A percentile compares a stretch with the other conserved stretches of the same genome.
These are phyloP conservation scores for Linanthus parryae DNA, from an alignment of 148 eudicot species.

Conservation along the genomic window DNA sequence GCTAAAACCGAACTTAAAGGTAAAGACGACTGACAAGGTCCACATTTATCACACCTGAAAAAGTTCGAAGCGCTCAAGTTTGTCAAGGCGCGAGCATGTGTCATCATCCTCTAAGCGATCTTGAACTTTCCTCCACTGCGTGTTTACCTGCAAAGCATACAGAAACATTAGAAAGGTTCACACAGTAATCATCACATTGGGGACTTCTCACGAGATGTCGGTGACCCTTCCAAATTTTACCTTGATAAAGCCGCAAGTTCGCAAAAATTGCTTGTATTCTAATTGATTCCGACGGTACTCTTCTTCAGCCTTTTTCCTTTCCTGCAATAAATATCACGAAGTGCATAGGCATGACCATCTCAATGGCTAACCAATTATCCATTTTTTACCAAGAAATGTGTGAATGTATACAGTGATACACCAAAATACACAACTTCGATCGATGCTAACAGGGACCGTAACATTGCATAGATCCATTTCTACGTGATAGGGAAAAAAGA, in stretches of 20 bases:
- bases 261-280: constrained; percentile 77
- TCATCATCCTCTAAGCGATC: constrained; percentile 96
- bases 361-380: too few relatives aligned
- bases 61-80: constrained; percentile 83
- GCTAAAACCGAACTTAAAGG: too few relatives aligned
- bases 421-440: too few relatives aligned
- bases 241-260: constrained; percentile 86
- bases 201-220: not conserved
- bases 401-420: too few relatives aligned
- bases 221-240: constrained; percentile 20
- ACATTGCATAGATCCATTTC: too few relatives aligned
- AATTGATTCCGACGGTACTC: constrained; percentile 63
- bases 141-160: constrained; percentile 49
- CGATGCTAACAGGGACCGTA: too few relatives aligned
- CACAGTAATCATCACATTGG: not conserved
- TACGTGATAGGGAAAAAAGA: too few relatives aligned
- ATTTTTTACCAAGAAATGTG: too few relatives aligned
- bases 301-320: constrained; percentile 88
- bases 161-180: not conserved
- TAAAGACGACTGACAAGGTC: too few relatives aligned
- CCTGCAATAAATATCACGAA: too few relatives aligned
- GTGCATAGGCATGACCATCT: too few relatives aligned
- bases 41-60: constrained; percentile 80
- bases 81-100: constrained; percentile 82
- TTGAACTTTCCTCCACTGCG: constrained; percentile 94